A percentile compares a stretch with the other conserved stretches of the same genome.
These are phyloP conservation scores for Cryptomeria japonica DNA, from an alignment of 75 land plant species.

Conservation along the genomic window DNA sequence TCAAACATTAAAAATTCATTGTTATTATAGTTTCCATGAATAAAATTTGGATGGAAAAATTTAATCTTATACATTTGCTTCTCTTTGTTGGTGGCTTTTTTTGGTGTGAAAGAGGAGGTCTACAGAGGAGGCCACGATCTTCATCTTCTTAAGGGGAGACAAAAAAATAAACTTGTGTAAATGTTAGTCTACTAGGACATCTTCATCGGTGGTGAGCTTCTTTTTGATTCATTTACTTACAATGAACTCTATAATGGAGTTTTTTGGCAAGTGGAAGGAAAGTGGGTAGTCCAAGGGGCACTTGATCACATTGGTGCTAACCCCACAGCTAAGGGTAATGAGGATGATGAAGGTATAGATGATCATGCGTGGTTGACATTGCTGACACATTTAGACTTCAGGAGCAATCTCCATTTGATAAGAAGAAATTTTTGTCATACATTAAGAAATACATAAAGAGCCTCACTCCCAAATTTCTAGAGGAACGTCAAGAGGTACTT, in stretches of 20 bases:
- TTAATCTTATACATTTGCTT: too few relatives aligned
- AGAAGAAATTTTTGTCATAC: slow-evolving; percentile 72
- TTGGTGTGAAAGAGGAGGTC: too few relatives aligned
- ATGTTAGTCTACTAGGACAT: too few relatives aligned
- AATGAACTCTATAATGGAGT: slow-evolving; percentile 42
- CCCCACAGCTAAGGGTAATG: slow-evolving; percentile 85
- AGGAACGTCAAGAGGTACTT: slow-evolving; percentile 61
- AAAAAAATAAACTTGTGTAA: too few relatives aligned
- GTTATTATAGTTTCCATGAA: too few relatives aligned
- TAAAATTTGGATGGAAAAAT: too few relatives aligned
- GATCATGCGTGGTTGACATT: slow-evolving; percentile 91
- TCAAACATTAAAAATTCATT: too few relatives aligned
- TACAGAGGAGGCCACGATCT: too few relatives aligned
- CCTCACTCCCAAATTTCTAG: slow-evolving; percentile 59
- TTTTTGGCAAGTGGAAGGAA: slow-evolving; percentile 66
- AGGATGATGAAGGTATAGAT: slow-evolving; percentile 75
- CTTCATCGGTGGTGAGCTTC: slow-evolving; percentile 39
- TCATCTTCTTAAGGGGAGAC: too few relatives aligned
- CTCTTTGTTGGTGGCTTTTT: too few relatives aligned
- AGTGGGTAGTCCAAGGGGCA: slow-evolving; percentile 91
- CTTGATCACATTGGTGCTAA: slow-evolving; percentile 87
- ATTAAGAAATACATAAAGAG: slow-evolving; percentile 78
- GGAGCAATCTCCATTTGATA: slow-evolving; percentile 95
- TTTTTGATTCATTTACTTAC: slow-evolving; percentile 36
- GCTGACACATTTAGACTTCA: slow-evolving; percentile 87